phyloP scores from a whole-genome alignment of 352 stramenopile genomes.

The Phytophthora pinifolia region DNA sequence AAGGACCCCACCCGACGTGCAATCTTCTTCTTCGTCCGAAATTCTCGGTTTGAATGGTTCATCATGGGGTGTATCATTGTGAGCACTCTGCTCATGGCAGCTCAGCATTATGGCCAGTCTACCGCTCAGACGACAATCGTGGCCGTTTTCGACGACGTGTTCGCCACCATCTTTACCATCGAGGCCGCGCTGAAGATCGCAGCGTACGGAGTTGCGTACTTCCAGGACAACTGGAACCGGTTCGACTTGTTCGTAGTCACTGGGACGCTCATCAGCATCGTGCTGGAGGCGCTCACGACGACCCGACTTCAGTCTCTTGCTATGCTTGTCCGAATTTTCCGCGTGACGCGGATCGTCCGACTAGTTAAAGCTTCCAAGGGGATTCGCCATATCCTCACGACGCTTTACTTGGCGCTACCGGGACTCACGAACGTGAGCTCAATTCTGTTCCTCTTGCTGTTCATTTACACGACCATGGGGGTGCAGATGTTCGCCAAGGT shows the following conservation, averaged over 20 bases:
- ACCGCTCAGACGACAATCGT: slow-evolving; percentile 50
- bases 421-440: slow-evolving; percentile 88
- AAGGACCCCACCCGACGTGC: slow-evolving; percentile 43
- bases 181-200: slow-evolving; percentile 89
- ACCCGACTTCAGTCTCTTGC: slow-evolving; percentile 60
- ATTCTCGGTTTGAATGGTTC: slow-evolving; percentile 72
- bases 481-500: slow-evolving; percentile 93
- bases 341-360: slow-evolving; percentile 83
- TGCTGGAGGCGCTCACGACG: slow-evolving; percentile 50
- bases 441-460: slow-evolving; percentile 91
- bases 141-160: slow-evolving; percentile 75
- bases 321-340: slow-evolving; percentile 90
- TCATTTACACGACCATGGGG: slow-evolving; percentile 92
- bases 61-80: slow-evolving; percentile 86
- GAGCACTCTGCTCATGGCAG: slow-evolving; percentile 86
- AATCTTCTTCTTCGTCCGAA: slow-evolving; percentile 70
- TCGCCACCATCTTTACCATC: slow-evolving; percentile 85
- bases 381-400: slow-evolving; percentile 88
- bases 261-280: slow-evolving; percentile 53
- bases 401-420: slow-evolving; percentile 88
- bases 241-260: slow-evolving; percentile 87
- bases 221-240: slow-evolving; percentile 80
- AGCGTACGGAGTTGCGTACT: slow-evolving; percentile 76
- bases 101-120: slow-evolving; percentile 77
- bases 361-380: slow-evolving; percentile 84